Conservation (phyloP, 371 early-diverging fungal genomes). For the Batkoa obscura region DNA sequence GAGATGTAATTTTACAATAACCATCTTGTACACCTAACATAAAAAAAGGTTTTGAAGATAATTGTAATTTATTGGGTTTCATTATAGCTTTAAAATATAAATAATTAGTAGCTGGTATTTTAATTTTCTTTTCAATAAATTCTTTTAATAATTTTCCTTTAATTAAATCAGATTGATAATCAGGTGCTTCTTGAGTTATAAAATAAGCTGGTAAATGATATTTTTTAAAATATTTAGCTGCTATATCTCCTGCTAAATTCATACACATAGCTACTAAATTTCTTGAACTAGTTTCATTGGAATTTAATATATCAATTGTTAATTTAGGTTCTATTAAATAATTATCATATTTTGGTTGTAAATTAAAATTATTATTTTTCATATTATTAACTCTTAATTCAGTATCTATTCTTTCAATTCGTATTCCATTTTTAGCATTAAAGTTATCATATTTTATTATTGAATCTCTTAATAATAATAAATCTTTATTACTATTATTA, state of each 20-base stretch:
- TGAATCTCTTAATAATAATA: background rate
- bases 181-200: conserved; percentile 35
- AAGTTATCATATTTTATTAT: too few relatives aligned
- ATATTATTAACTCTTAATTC: conserved; percentile 17
- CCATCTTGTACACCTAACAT: conserved; percentile 59
- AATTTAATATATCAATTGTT: conserved; percentile 17
- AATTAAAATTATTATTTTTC: conserved; percentile 19
- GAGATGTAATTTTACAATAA: conserved; percentile 74
- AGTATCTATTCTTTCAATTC: background rate
- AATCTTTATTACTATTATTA: background rate
- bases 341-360: conserved; percentile 7
- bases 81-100: too few relatives aligned
- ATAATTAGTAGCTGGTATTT: too few relatives aligned
- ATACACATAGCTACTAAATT: conserved; percentile 71
- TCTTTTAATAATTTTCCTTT: conserved; percentile 9
- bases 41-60: too few relatives aligned
- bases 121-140: too few relatives aligned
- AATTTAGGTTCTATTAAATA: conserved; percentile 19
- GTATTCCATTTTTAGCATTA: background rate
- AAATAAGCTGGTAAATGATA: conserved; percentile 37
- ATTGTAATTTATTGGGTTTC: too few relatives aligned
- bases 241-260: conserved; percentile 75
- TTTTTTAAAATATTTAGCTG: conserved; percentile 43
- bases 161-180: conserved; percentile 4
- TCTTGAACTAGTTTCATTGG: conserved; percentile 27